Evolutionary conservation across 225 moss, liverwort and hornwort genomes (phyloP), one percentile per base, ranked within the genome.

Genomic region (Marchantia paleacea): DNA sequence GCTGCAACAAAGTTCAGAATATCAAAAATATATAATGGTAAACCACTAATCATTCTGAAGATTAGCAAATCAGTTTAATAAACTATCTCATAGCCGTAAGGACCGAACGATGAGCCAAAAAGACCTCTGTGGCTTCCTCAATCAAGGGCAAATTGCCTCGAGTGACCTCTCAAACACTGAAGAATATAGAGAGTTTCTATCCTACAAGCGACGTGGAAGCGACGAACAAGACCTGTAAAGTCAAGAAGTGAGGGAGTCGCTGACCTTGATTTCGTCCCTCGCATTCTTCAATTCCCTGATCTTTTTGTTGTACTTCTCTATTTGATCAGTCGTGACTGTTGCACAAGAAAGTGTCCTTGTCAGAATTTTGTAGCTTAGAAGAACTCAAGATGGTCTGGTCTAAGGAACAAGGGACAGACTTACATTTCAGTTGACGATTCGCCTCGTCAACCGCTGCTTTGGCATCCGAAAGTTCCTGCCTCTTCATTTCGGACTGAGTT

Each of bases 361-460:
- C 68, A 86, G 76, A 76, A 14, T 19, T 75, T 9, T 0, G 15
- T 5, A 52, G 24, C 48, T 67, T 50, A 57, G 48, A 14, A 58
- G 6, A 31, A 19, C 3, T 58, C 20, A 76, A 47, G 39, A 31
- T 47, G 39, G 30, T 20, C 16, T 11, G 15, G 7, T 55, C 5
- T 0, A 12, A 76, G 3, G 30, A 9, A 74, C 16, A 77, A 30
- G 9, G 24, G n/a, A 51, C 0, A 31, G 13, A 84, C 91, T 85
- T 85, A 92, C 94, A 85, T 80, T 93, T 96, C 57, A 96, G 64
- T 77, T 91, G 92, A 39, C 86, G 90, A 52, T 78, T 85, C 77
- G 90, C 81, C 81, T 96, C 91, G 84, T 96, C 92, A 31, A 96
- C 95, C 47, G 92, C 83, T 29, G 57, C 80, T 85, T 96, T 96